phyloP scores from a whole-genome alignment of 805 yeast species.

The Ogataea nakhonphanomensis region DNA sequence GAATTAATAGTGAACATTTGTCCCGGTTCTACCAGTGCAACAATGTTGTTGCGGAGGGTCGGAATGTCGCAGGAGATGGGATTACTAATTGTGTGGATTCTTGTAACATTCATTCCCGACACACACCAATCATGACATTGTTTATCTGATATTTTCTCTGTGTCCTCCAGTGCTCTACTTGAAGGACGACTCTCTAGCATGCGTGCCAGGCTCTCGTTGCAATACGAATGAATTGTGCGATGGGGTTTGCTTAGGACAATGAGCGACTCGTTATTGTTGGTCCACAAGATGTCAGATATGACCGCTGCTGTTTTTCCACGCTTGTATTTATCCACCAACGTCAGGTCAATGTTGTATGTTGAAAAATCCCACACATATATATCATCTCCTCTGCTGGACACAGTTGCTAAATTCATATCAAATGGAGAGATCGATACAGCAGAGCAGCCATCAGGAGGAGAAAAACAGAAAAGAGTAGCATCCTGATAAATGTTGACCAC shows the following conservation, averaged over 20 bases:
- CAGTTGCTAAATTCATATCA: constrained; percentile 54
- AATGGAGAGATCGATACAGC: constrained; percentile 57
- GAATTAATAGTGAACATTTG: too few relatives aligned
- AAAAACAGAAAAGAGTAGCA: constrained; percentile 40
- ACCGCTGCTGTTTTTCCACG: constrained; percentile 63
- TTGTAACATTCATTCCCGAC: constrained; percentile 31
- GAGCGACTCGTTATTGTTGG: constrained; percentile 39
- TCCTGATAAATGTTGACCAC: constrained; percentile 46
- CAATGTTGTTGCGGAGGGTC: constrained; percentile 14
- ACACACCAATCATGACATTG: constrained; percentile 41
- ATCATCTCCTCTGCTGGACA: constrained; percentile 56
- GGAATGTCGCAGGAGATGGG: neutral
- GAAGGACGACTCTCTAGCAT: constrained; percentile 2
- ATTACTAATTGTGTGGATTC: constrained; percentile 12
- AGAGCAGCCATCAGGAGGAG: constrained; percentile 62
- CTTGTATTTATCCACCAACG: constrained; percentile 52
- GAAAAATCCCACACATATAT: constrained; percentile 64
- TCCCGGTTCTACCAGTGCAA: constrained; percentile 13
- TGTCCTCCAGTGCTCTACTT: neutral
- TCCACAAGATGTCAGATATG: constrained; percentile 53
- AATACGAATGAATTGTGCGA: constrained; percentile 65
- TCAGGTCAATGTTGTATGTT: constrained; percentile 45
- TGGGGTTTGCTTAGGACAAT: constrained; percentile 50
- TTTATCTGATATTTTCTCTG: neutral
- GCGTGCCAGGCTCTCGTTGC: constrained; percentile 36